phyloP scores from a whole-genome alignment of 2,329 filamentous ascomycete genomes.

The Cordyceps farinosa region DNA sequence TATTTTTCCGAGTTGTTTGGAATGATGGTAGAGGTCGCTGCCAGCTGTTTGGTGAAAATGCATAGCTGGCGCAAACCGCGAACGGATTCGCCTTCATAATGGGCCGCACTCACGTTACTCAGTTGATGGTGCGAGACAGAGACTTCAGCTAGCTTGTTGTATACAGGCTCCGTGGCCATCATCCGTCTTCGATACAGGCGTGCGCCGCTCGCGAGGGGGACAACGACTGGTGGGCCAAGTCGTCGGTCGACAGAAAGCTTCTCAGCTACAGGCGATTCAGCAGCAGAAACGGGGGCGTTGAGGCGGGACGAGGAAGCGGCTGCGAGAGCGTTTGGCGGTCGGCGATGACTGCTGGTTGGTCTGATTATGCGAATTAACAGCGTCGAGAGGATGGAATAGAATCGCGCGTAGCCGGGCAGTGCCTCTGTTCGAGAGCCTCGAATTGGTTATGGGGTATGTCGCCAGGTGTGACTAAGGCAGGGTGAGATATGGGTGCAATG shows the following conservation, averaged over 20 bases:
- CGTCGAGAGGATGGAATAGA: conserved; percentile 14
- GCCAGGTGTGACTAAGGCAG: conserved; percentile 20
- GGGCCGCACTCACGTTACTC: conserved; percentile 40
- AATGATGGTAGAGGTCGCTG: background rate
- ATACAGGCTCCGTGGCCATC: conserved; percentile 61
- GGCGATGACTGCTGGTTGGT: background rate
- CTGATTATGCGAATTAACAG: conserved; percentile 10
- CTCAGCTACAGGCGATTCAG: background rate
- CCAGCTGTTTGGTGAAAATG: conserved; percentile 14
- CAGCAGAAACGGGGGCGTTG: background rate
- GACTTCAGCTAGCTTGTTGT: conserved; percentile 52
- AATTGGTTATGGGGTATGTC: conserved; percentile 13
- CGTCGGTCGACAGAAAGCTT: conserved; percentile 19
- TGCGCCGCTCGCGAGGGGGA: conserved; percentile 30
- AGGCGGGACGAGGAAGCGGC: background rate
- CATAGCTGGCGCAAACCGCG: conserved; percentile 10
- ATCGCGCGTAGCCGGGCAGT: conserved; percentile 2
- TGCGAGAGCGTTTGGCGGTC: background rate
- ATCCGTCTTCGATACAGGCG: conserved; percentile 48
- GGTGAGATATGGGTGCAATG: conserved; percentile 16
- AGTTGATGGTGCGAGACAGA: conserved; percentile 42
- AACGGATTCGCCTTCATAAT: background rate
- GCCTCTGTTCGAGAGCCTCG: conserved; percentile 12
- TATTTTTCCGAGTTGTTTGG: background rate
- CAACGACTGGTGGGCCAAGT: conserved; percentile 27